phyloP scores from a whole-genome alignment of 2,329 filamentous ascomycete genomes.

The Celoporthe dispersa region DNA sequence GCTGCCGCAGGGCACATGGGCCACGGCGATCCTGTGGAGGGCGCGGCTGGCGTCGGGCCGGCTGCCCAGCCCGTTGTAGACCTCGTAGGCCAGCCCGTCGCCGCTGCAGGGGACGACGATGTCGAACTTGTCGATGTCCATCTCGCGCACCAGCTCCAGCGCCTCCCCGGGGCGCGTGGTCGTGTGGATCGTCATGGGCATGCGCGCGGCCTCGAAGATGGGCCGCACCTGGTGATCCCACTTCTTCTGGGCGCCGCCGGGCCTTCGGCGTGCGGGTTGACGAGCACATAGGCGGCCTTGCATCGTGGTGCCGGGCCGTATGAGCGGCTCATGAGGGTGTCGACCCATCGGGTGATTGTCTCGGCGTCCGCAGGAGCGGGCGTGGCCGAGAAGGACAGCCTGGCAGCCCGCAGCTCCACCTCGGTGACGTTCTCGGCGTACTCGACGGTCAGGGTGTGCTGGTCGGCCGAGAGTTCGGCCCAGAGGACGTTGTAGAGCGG shows the following conservation, averaged over 20 bases:
- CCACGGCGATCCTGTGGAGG: slow-evolving; percentile 76
- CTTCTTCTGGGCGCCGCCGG: slow-evolving; percentile 72
- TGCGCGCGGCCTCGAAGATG: slow-evolving; percentile 80
- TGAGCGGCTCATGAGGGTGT: slow-evolving; percentile 67
- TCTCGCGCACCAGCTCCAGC: slow-evolving; percentile 71
- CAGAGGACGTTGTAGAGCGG: slow-evolving; percentile 85
- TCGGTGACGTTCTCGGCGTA: slow-evolving; percentile 69
- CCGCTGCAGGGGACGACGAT: slow-evolving; percentile 88
- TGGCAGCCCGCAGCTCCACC: slow-evolving; percentile 62
- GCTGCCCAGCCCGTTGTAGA: slow-evolving; percentile 89
- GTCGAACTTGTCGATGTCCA: slow-evolving; percentile 83
- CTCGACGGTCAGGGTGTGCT: slow-evolving; percentile 68
- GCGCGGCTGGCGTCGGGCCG: slow-evolving; percentile 76
- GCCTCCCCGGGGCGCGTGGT: slow-evolving; percentile 79
- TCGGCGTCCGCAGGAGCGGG: slow-evolving; percentile 39
- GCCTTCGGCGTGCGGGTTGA: slow-evolving; percentile 92
- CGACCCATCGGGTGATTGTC: slow-evolving; percentile 63
- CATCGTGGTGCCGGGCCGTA: slow-evolving; percentile 70
- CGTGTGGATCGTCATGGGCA: slow-evolving; percentile 72
- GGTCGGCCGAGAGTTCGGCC: slow-evolving; percentile 61
- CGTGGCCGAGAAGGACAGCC: slow-evolving; percentile 57
- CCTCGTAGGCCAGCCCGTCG: slow-evolving; percentile 88
- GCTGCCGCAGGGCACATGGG: slow-evolving; percentile 87
- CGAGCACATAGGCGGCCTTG: slow-evolving; percentile 83
- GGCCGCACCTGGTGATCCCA: slow-evolving; percentile 80